These are phyloP conservation scores for Rhododendron kiyosumense DNA, from an alignment of 148 eudicot genomes.

Conservation along the genomic window DNA sequence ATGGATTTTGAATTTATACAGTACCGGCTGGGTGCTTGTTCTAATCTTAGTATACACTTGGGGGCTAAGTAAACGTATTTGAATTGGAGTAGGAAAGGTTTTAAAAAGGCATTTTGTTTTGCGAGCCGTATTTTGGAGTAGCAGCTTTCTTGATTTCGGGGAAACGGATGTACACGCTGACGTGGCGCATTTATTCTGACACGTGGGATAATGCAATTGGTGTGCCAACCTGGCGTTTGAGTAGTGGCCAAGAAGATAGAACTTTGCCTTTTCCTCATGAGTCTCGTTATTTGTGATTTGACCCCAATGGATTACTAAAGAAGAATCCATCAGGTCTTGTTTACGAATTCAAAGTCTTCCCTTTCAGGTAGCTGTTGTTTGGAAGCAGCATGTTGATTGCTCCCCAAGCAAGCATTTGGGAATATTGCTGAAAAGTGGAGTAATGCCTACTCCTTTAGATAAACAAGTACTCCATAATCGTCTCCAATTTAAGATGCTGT, in stretches of 20 bases:
- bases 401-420: no score
- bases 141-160: not conserved
- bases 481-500: no score
- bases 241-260: not conserved
- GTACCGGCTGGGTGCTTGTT: not conserved
- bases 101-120: not conserved
- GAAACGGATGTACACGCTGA: not conserved
- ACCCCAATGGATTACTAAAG: not conserved
- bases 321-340: no score
- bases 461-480: no score
- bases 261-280: not conserved
- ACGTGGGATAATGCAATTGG: not conserved
- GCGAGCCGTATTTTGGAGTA: not conserved
- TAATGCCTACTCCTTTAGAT: no score
- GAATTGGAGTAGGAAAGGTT: not conserved
- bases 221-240: not conserved
- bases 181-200: not conserved
- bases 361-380: no score
- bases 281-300: not conserved
- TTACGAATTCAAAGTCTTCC: no score
- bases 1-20: not conserved
- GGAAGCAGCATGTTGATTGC: no score
- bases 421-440: no score
- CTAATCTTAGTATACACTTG: not conserved
- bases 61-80: conserved; percentile 4